Evolutionary conservation across 1,284 basidiomycete genomes (phyloP).

Genomic region (Melanopsichium pennsylvanicum): DNA sequence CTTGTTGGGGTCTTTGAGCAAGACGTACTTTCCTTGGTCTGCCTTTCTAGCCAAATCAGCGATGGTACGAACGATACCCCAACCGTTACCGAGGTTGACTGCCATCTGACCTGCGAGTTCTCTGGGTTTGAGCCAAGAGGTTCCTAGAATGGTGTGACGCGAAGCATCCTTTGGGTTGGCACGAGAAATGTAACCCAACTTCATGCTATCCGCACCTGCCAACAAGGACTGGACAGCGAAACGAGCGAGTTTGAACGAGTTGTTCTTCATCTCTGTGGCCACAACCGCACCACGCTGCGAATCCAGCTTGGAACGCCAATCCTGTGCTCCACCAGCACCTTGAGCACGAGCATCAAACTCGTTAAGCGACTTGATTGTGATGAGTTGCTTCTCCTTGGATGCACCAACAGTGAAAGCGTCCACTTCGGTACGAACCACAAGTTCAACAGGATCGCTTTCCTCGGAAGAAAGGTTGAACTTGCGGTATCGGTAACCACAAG

Average conservation of each 20-base stretch:
- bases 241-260: constrained; percentile 95
- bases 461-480: constrained; percentile 94
- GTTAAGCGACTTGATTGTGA: constrained; percentile 91
- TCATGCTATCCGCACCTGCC: constrained; percentile 95
- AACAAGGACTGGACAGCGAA: constrained; percentile 96
- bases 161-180: constrained; percentile 92
- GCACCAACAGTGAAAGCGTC: constrained; percentile 76
- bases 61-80: constrained; percentile 83
- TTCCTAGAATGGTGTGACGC: constrained; percentile 93
- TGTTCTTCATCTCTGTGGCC: constrained; percentile 99
- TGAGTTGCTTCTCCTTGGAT: constrained; percentile 52
- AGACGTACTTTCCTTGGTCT: constrained; percentile 60
- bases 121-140: constrained; percentile 89
- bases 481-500: constrained; percentile 94
- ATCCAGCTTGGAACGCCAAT: constrained; percentile 96
- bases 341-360: constrained; percentile 93
- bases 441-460: constrained; percentile 78
- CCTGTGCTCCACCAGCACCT: constrained; percentile 90
- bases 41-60: constrained; percentile 59
- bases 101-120: constrained; percentile 97
- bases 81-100: constrained; percentile 92
- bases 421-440: constrained; percentile 94
- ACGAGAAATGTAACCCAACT: constrained; percentile 95
- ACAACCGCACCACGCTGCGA: constrained; percentile 96
- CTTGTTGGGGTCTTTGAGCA: constrained; percentile 65